Percentiles rank a stretch among this genome's conserved stretches.
Conservation (phyloP, 441 rosid genomes). For the Populus hybrid region DNA sequence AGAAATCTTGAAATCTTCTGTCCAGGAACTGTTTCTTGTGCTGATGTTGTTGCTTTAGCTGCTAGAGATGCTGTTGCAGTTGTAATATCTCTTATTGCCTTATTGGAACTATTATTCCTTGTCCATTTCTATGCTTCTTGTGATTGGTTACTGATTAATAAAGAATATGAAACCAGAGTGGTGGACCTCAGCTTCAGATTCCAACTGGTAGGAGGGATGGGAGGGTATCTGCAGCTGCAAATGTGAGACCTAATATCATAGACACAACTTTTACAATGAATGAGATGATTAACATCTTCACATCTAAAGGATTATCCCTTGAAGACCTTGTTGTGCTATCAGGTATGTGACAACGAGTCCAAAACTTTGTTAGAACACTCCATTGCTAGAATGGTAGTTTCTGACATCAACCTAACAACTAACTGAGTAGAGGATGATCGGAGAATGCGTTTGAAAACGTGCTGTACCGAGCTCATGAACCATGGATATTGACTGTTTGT, state of each 20-base stretch:
- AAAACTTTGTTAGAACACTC: too few species aligned
- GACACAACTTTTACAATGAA: constrained; percentile 78
- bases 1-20: constrained; percentile 50
- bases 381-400: too few species aligned
- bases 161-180: constrained; percentile 48
- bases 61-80: constrained; percentile 69
- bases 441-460: too few species aligned
- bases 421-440: too few species aligned
- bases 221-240: constrained; percentile 37
- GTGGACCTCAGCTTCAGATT: constrained; percentile 56
- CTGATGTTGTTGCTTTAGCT: constrained; percentile 72
- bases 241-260: constrained; percentile 70
- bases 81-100: constrained; percentile 26
- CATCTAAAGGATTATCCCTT: constrained; percentile 71
- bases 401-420: neutral
- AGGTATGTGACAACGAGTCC: constrained; percentile 35
- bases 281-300: constrained; percentile 60
- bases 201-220: constrained; percentile 79
- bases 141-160: constrained; percentile 12
- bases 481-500: neutral
- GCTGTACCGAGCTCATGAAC: too few species aligned
- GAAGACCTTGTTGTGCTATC: constrained; percentile 73
- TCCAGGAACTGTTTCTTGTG: constrained; percentile 72
- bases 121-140: neutral
- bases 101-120: neutral